Base-by-base conservation (phyloP, 495 filamentous ascomycete species). In the Neurospora pannonica region DNA sequence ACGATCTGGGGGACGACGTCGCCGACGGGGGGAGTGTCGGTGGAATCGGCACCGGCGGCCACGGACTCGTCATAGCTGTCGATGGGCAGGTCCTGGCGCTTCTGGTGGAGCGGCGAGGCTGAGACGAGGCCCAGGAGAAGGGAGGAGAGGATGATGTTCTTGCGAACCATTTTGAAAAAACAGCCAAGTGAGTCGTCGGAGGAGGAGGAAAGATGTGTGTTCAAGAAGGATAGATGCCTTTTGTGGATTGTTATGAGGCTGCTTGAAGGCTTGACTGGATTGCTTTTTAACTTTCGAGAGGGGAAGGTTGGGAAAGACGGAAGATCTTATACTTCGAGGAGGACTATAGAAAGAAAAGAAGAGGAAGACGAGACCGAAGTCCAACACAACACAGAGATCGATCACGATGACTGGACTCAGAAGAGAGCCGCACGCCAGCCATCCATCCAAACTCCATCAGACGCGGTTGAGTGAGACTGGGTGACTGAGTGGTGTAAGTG, bases 121-220 rank as follows among this genome's bases (percentile, higher is more conserved):
- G 36, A 39, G n/a, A 62, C 71, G 67, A 75, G 71, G 28, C 39
- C 74, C 54, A 43, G 72, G 36, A 75, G 10, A 38, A 75, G 74
- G 17, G 74, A 75, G 6, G 74, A 75, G 13, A 75, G n/a, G 37
- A 54, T 15, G 60, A 75, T 24, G 19, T 46, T 34, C 62, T 71
- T 38, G 28, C 40, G 54, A 67, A 67, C 48, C 74, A 75, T 75
- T 38, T 28, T 73, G 71, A 72, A 34, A 34, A 34, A 72, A 38
- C 13, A 40, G 13, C 10, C 54, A 60, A 34, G 71, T 34, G 19
- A 67, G 40, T 54, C n/a, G 42, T 36, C 8, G 37, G 39, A 31
- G 71, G 24, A 31, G 34, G 36, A 31, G 17, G 46, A 31, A 40
- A 71, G 42, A 60, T 31, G 34, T 28, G 31, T 43, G 34, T n/a